Evolutionary conservation across 257 asterid genomes (phyloP).

Genomic region (Eucommia ulmoides): DNA sequence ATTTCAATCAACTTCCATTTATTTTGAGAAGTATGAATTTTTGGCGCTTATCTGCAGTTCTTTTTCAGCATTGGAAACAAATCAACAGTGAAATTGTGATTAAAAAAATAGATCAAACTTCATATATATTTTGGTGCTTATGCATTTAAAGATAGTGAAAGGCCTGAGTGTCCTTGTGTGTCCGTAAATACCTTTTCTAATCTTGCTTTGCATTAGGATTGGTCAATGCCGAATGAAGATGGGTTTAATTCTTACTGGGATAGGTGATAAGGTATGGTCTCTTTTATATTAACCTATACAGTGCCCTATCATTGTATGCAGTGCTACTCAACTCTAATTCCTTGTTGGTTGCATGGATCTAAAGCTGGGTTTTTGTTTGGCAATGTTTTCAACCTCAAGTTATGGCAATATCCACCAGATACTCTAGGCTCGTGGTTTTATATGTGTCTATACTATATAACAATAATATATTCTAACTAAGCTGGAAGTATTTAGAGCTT

Average conservation of each 20-base stretch:
- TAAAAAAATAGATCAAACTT: no score
- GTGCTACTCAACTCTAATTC: not conserved
- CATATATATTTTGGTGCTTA: no score
- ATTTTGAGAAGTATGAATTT: not conserved
- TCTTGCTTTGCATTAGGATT: constrained; percentile 37
- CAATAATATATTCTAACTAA: no score
- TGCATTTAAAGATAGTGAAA: not conserved
- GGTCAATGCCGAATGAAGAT: constrained; percentile 83
- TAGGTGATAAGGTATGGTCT: constrained; percentile 68
- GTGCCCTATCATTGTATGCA: not conserved
- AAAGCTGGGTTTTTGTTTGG: not conserved
- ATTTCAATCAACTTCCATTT: not conserved
- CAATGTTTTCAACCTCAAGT: not conserved
- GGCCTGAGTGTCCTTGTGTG: not conserved
- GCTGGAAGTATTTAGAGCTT: no score
- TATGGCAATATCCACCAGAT: not conserved
- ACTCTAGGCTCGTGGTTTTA: no score
- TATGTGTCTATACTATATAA: no score
- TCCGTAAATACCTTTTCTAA: constrained; percentile 8
- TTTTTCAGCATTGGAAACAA: not conserved
- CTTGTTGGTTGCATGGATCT: not conserved
- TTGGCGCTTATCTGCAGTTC: no score
- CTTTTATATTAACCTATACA: constrained; percentile 3
- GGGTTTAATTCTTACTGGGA: constrained; percentile 88
- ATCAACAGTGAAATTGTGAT: not conserved